Conservation (phyloP, 2,329 filamentous ascomycete species). For the Calonectria pseudoturangicola region DNA sequence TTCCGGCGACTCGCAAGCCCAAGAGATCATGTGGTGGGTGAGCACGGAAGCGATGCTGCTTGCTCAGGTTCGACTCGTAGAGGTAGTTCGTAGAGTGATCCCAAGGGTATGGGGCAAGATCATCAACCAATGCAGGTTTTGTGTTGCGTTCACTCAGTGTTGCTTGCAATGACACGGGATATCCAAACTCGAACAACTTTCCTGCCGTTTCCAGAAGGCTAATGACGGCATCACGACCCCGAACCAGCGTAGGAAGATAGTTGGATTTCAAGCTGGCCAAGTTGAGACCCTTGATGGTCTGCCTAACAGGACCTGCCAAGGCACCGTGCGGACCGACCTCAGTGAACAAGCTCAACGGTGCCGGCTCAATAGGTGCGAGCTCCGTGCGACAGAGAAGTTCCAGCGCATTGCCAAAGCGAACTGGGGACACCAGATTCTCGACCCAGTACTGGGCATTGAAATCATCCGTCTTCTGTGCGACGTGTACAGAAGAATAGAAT, state of each 20-base stretch:
- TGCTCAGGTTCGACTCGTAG: conserved; percentile 57
- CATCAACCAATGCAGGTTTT: conserved; percentile 38
- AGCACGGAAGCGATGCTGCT: conserved; percentile 57
- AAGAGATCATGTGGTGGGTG: conserved; percentile 63
- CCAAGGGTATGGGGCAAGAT: conserved; percentile 63
- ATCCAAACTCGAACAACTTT: conserved; percentile 43
- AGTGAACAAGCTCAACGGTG: conserved; percentile 40
- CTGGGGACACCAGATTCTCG: conserved; percentile 55
- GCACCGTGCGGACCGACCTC: conserved; percentile 54
- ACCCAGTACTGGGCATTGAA: conserved; percentile 52
- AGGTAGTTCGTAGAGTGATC: conserved; percentile 60
- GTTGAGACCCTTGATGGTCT: conserved; percentile 45
- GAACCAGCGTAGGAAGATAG: conserved; percentile 34
- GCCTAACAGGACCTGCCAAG: conserved; percentile 49
- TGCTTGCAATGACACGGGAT: conserved; percentile 31
- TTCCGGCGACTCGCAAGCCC: conserved; percentile 42
- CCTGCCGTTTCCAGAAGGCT: conserved; percentile 40
- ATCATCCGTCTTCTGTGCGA: neutral
- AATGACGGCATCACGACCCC: conserved; percentile 54
- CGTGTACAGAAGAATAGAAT: conserved; percentile 46
- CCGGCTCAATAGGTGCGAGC: conserved; percentile 16
- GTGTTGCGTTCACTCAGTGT: conserved; percentile 14
- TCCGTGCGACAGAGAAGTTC: conserved; percentile 38
- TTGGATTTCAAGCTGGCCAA: conserved; percentile 39
- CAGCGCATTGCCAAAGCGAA: conserved; percentile 51